Percentiles rank a stretch among this genome's conserved stretches.
Conservation (phyloP, 2,329 filamentous ascomycete genomes). For the Diplodia mutila region DNA sequence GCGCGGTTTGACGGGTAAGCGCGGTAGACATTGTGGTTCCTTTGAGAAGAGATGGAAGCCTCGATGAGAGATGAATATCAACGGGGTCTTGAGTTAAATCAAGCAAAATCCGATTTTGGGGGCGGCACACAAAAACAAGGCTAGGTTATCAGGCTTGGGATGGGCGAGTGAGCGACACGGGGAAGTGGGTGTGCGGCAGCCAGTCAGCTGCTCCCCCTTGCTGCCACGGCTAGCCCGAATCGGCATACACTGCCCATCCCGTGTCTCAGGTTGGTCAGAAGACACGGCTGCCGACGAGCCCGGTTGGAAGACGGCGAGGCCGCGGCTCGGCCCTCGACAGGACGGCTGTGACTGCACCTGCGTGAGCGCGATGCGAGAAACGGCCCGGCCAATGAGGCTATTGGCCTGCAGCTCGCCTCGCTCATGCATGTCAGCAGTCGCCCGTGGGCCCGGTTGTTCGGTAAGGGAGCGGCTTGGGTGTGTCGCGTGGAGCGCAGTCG, state of each 20-base stretch:
- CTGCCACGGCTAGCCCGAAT: constrained; percentile 3
- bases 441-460: too few species aligned
- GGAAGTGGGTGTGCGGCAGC: constrained; percentile 16
- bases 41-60: not conserved
- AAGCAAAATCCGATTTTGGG: not conserved
- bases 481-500: not conserved
- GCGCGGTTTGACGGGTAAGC: not conserved
- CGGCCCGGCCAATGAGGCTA: not conserved
- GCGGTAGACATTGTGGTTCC: not conserved
- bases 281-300: not conserved
- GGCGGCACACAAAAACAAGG: constrained; percentile 1
- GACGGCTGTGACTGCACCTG: constrained; percentile 17
- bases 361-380: not conserved
- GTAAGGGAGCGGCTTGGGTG: too few species aligned
- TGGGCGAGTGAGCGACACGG: not conserved
- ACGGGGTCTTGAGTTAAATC: too few species aligned
- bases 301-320: not conserved
- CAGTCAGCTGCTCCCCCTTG: constrained; percentile 16
- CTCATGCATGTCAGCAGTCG: not conserved
- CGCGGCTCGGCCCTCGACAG: constrained; percentile 15
- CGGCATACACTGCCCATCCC: not conserved
- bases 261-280: constrained; percentile 18
- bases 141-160: not conserved
- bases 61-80: not conserved
- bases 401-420: not conserved